Percentiles rank a stretch among this genome's conserved stretches.
Evolutionary conservation across 1,284 basidiomycete species (phyloP).

Genomic region (Sporisorium exsertum): DNA sequence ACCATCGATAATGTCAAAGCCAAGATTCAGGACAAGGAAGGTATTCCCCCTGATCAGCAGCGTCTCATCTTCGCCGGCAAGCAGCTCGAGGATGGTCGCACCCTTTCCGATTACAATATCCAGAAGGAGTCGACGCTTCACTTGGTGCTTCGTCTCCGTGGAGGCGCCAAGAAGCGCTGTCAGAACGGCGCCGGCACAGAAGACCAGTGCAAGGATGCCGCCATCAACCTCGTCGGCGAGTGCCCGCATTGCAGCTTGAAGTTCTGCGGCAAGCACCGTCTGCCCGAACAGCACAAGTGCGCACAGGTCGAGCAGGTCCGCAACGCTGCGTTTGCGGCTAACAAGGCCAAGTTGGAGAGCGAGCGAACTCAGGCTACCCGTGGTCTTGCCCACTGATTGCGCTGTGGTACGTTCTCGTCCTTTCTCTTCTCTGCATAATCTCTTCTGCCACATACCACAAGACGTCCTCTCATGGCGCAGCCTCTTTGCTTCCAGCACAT

Average conservation of each 20-base stretch:
- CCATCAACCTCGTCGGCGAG: conserved; percentile 67
- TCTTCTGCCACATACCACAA: background rate
- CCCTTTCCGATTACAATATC: conserved; percentile 71
- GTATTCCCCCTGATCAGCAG: conserved; percentile 71
- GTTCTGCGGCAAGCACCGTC: conserved; percentile 66
- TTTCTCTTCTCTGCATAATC: conserved; percentile 1
- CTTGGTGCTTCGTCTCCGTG: conserved; percentile 66
- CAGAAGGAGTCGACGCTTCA: conserved; percentile 68
- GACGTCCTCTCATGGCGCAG: too few relatives aligned
- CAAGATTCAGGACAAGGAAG: conserved; percentile 69
- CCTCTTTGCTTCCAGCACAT: too few relatives aligned
- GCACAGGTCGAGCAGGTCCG: conserved; percentile 63
- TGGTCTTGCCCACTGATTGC: conserved; percentile 65
- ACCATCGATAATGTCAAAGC: conserved; percentile 86
- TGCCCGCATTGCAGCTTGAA: conserved; percentile 68
- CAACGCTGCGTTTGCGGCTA: conserved; percentile 66
- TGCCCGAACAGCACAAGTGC: conserved; percentile 67
- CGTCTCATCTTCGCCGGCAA: conserved; percentile 72
- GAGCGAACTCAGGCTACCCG: conserved; percentile 63
- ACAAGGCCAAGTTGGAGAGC: conserved; percentile 68
- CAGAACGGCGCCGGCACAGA: conserved; percentile 66
- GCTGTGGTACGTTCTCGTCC: background rate
- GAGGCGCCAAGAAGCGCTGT: conserved; percentile 68
- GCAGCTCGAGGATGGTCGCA: conserved; percentile 72
- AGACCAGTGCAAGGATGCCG: conserved; percentile 66